Conservation (phyloP, 1,139 yeast species). For the Pichia norvegensis region DNA sequence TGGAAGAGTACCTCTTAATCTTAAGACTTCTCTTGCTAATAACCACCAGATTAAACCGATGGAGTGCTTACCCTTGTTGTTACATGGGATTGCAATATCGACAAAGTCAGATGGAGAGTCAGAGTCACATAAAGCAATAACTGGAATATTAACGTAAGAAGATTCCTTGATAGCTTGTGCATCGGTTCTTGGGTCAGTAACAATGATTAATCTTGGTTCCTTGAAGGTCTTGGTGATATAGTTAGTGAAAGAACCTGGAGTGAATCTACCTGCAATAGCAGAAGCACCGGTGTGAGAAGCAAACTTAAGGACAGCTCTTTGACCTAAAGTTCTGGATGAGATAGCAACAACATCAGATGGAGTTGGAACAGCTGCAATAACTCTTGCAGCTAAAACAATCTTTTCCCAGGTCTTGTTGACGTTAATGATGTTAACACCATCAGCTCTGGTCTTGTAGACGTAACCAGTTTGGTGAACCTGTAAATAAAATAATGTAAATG, state of each 20-base stretch:
- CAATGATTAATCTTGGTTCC: slow-evolving; percentile 99
- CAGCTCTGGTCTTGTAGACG: slow-evolving; percentile 99
- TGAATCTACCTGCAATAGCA: slow-evolving; percentile 99
- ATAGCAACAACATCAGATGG: slow-evolving; percentile 97
- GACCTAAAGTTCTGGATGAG: slow-evolving; percentile 99
- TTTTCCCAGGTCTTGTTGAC: slow-evolving; percentile 99
- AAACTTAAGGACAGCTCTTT: slow-evolving; percentile 99
- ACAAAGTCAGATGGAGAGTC: slow-evolving; percentile 99
- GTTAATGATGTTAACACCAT: slow-evolving; percentile 98
- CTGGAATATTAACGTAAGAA: slow-evolving; percentile 99
- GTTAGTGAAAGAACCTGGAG: slow-evolving; percentile 99
- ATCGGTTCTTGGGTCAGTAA: slow-evolving; percentile 99
- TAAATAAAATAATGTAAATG: slow-evolving; percentile 12
- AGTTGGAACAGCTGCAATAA: slow-evolving; percentile 99
- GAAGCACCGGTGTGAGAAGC: slow-evolving; percentile 99
- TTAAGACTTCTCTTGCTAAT: slow-evolving; percentile 97
- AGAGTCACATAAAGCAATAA: slow-evolving; percentile 96
- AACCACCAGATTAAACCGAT: slow-evolving; percentile 99
- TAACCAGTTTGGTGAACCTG: slow-evolving; percentile 98
- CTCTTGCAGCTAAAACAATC: slow-evolving; percentile 99
- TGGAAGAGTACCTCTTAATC: slow-evolving; percentile 97
- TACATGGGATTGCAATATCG: slow-evolving; percentile 99
- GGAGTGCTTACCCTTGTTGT: slow-evolving; percentile 99
- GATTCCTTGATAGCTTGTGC: slow-evolving; percentile 99
- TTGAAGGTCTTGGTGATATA: slow-evolving; percentile 99